Conservation (phyloP, 225 moss, liverwort and hornwort genomes). For the Pseudoscleropodium purum region DNA sequence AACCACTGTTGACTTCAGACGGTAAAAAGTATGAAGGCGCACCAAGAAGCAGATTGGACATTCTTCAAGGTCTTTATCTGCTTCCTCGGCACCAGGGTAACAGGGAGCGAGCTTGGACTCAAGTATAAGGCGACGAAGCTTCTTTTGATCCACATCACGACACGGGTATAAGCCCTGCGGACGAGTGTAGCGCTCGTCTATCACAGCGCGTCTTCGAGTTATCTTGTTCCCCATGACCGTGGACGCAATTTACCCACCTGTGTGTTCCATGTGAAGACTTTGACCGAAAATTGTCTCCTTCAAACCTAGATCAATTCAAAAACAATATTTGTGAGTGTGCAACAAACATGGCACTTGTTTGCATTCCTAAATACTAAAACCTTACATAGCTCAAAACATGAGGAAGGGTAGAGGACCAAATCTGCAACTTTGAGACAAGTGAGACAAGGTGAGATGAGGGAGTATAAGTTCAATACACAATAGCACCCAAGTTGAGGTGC, state of each 20-base stretch:
- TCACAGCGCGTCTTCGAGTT: conserved; percentile 25
- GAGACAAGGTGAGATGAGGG: not conserved
- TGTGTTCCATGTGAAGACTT: conserved; percentile 13
- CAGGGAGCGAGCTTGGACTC: conserved; percentile 52
- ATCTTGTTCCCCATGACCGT: conserved; percentile 48
- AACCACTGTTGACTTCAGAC: not conserved
- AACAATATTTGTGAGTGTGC: not conserved
- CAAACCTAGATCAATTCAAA: not conserved
- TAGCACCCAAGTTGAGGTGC: not conserved
- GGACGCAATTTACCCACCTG: not conserved
- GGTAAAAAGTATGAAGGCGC: not conserved
- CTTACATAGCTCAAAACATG: not conserved
- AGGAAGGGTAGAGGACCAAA: not conserved
- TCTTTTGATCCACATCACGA: conserved; percentile 39
- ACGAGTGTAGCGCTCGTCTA: conserved; percentile 46
- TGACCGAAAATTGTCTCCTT: not conserved
- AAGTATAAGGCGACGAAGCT: conserved; percentile 46
- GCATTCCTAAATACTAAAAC: not conserved
- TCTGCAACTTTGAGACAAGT: not conserved
- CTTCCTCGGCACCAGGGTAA: conserved; percentile 38
- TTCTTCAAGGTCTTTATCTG: conserved; percentile 37
- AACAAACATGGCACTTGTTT: not conserved
- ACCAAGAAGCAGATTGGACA: conserved; percentile 54
- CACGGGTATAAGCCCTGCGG: conserved; percentile 36
- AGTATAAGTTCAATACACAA: not conserved